Conservation (phyloP, 1,284 basidiomycete species). For the Ganoderma meredithae region DNA sequence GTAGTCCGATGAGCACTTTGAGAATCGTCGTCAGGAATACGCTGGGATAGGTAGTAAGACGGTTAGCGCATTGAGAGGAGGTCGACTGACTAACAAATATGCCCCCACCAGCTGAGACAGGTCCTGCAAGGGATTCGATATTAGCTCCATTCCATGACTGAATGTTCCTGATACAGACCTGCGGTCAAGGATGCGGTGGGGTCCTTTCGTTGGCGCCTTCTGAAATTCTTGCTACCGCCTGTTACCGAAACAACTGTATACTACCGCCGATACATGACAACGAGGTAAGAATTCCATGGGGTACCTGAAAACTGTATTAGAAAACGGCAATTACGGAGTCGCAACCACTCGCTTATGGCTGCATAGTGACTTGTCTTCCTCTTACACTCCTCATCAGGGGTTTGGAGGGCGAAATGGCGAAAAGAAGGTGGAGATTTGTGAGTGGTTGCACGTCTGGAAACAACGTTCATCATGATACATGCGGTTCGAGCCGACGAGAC, state of each 20-base stretch:
- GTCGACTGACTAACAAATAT: constrained; percentile 23
- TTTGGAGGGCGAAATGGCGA: background rate
- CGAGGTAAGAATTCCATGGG: too few relatives aligned
- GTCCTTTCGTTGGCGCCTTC: too few relatives aligned
- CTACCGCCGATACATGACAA: too few relatives aligned
- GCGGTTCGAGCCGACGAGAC: background rate
- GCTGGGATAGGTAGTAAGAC: constrained; percentile 15
- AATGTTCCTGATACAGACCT: too few relatives aligned
- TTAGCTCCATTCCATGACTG: too few relatives aligned
- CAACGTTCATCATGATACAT: background rate
- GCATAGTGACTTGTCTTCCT: background rate
- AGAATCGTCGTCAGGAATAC: constrained; percentile 41
- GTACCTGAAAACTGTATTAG: background rate
- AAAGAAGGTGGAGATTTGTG: background rate
- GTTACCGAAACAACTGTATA: too few relatives aligned
- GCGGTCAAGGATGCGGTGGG: too few relatives aligned
- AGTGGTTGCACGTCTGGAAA: background rate
- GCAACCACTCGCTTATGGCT: background rate
- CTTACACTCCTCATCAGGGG: background rate
- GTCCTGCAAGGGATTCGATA: constrained; percentile 25
- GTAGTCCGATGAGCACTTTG: constrained; percentile 41
- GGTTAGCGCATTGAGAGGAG: constrained; percentile 10
- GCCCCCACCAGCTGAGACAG: constrained; percentile 12
- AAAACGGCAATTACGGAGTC: background rate
- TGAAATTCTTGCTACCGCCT: background rate